phyloP scores from a whole-genome alignment of 352 stramenopile genomes.

The Blastocystis sp. region DNA sequence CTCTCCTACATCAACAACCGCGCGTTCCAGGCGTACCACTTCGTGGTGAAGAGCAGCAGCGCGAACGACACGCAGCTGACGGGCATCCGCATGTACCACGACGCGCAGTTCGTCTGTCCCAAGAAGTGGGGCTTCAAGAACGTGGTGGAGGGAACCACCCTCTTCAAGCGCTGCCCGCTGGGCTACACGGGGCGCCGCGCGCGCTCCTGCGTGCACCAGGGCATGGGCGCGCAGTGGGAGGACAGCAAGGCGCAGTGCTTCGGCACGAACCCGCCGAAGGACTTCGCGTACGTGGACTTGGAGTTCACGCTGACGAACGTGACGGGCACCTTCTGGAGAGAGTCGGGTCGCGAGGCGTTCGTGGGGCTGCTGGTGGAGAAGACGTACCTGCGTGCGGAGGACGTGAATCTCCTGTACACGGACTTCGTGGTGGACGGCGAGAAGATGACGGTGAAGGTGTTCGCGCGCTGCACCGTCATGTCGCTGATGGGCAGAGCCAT shows the following conservation, averaged over 20 bases:
- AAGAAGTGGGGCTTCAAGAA: not conserved
- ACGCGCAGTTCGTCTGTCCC: not conserved
- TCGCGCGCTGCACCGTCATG: not conserved
- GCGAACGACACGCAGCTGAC: not conserved
- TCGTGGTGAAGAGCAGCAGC: not conserved
- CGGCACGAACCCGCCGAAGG: not conserved
- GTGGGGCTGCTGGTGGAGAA: not conserved
- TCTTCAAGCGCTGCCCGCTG: not conserved
- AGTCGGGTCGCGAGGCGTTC: not conserved
- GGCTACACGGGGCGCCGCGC: not conserved
- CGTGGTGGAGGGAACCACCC: not conserved
- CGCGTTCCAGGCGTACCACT: not conserved
- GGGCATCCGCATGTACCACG: not conserved
- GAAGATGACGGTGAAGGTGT: not conserved
- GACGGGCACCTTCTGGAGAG: not conserved
- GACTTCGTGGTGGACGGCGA: not conserved
- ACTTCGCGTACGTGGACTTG: not conserved
- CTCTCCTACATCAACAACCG: not conserved
- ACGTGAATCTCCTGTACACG: not conserved
- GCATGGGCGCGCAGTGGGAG: not conserved
- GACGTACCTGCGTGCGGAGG: not conserved
- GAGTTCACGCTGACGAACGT: not conserved
- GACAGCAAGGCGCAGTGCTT: not conserved
- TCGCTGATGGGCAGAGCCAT: not conserved
- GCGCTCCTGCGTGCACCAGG: not conserved